Evolutionary conservation across 164 flowering plant genomes (phyloP).

Genomic region (Vitis vinifera): DNA sequence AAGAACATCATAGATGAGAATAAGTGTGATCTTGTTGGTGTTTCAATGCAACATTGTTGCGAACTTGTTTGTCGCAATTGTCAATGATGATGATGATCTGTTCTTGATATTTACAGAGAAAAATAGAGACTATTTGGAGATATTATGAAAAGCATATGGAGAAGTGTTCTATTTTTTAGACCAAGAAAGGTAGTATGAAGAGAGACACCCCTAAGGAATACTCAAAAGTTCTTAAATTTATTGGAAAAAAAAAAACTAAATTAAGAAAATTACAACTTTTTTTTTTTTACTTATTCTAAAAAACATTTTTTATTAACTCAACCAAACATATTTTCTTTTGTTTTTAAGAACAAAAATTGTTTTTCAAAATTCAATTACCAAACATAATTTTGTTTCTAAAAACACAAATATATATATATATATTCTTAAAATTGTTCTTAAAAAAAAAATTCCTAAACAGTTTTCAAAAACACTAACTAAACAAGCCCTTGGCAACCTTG

Average conservation of each 20-base stretch:
- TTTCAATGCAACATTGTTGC: conserved; percentile 58
- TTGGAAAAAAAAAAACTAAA: neutral
- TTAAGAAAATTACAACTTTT: neutral
- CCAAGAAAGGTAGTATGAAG: conserved; percentile 18
- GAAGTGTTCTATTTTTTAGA: conserved; percentile 24
- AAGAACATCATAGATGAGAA: conserved; percentile 66
- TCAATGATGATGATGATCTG: conserved; percentile 1
- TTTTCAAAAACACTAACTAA: too few relatives aligned
- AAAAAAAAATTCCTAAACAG: fast-evolving
- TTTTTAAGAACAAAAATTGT: too few relatives aligned
- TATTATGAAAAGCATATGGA: conserved; percentile 6
- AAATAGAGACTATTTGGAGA: conserved; percentile 1
- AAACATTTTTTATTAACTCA: too few relatives aligned
- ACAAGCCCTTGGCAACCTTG: too few relatives aligned
- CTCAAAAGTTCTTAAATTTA: conserved; percentile 4
- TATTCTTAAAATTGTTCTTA: too few relatives aligned
- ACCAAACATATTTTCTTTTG: too few relatives aligned
- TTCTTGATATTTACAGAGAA: conserved; percentile 19
- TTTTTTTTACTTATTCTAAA: too few relatives aligned
- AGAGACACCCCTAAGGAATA: conserved; percentile 38
- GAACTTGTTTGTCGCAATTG: conserved; percentile 65
- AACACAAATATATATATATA: too few relatives aligned
- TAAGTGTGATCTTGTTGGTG: conserved; percentile 54
- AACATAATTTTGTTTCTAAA: too few relatives aligned
- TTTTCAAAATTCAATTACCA: too few relatives aligned